Conservation (phyloP, 441 rosid species). For the Isatis lusitanica region DNA sequence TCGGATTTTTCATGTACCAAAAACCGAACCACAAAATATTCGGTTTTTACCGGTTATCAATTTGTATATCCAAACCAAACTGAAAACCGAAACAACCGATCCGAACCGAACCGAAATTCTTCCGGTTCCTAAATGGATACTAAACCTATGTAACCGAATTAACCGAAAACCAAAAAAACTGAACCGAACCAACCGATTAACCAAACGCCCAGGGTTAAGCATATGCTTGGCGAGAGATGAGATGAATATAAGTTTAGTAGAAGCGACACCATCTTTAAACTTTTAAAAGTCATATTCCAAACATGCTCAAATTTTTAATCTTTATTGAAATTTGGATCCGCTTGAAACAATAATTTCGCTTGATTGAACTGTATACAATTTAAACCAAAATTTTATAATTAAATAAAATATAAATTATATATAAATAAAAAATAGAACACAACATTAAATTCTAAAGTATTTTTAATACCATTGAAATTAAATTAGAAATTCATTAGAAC, state of each 20-base stretch:
- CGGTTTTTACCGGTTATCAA: too few species aligned
- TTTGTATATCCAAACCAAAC: not conserved
- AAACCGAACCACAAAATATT: too few species aligned
- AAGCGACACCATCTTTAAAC: too few species aligned
- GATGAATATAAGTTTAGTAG: not conserved
- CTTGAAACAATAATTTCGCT: not conserved
- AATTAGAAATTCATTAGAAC: too few species aligned
- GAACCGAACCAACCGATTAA: not conserved
- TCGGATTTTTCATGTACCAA: too few species aligned
- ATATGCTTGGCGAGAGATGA: not conserved
- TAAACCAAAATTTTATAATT: too few species aligned
- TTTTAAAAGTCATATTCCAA: too few species aligned
- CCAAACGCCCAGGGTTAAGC: not conserved
- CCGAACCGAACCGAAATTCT: not conserved
- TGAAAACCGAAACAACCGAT: not conserved
- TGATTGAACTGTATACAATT: too few species aligned
- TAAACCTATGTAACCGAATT: not conserved
- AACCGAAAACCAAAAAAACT: not conserved
- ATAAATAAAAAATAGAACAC: too few species aligned
- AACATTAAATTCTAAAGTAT: too few species aligned
- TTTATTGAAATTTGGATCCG: not conserved
- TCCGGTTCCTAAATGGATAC: not conserved
- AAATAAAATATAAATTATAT: too few species aligned
- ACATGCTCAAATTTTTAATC: not conserved
- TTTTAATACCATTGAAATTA: too few species aligned